Percentiles rank a stretch among this genome's conserved stretches.
phyloP scores from a whole-genome alignment of 129 eudicot genomes.

The Centaurea solstitialis region DNA sequence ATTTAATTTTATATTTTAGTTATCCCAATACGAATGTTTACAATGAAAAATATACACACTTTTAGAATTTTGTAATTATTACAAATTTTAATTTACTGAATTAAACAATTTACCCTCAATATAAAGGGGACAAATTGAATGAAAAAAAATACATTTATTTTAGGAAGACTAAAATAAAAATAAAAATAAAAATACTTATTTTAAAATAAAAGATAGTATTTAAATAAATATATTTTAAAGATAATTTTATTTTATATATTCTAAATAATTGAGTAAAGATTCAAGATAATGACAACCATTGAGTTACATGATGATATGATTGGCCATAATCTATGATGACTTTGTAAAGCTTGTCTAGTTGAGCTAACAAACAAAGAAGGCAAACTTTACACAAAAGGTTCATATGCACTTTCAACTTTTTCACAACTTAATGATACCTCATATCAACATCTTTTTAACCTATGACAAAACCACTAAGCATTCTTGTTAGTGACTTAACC shows the following conservation, averaged over 20 bases:
- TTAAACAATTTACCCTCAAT: no score
- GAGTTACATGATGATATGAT: slow-evolving; percentile 9
- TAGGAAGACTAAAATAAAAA: no score
- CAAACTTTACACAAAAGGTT: slow-evolving; percentile 28
- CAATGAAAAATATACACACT: no score
- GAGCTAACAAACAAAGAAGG: slow-evolving; percentile 16
- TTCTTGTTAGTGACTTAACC: slow-evolving; percentile 28
- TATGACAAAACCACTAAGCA: slow-evolving; percentile 31
- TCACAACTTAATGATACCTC: slow-evolving; percentile 20
- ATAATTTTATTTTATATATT: not conserved
- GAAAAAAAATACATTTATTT: no score
- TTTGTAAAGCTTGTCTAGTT: slow-evolving; percentile 21
- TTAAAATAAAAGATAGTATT: not conserved
- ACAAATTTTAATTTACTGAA: no score
- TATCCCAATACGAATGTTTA: no score
- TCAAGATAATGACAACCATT: not conserved
- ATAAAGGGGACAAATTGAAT: no score
- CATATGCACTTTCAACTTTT: slow-evolving; percentile 11
- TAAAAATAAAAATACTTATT: no score
- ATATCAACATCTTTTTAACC: slow-evolving; percentile 9
- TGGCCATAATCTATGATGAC: slow-evolving; percentile 20
- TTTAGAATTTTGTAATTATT: no score
- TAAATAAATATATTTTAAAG: not conserved
- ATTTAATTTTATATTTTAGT: not conserved
- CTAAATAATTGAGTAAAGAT: not conserved